phyloP scores from a whole-genome alignment of 163 green algal species.

The Chlamydomonas reinhardtii region DNA sequence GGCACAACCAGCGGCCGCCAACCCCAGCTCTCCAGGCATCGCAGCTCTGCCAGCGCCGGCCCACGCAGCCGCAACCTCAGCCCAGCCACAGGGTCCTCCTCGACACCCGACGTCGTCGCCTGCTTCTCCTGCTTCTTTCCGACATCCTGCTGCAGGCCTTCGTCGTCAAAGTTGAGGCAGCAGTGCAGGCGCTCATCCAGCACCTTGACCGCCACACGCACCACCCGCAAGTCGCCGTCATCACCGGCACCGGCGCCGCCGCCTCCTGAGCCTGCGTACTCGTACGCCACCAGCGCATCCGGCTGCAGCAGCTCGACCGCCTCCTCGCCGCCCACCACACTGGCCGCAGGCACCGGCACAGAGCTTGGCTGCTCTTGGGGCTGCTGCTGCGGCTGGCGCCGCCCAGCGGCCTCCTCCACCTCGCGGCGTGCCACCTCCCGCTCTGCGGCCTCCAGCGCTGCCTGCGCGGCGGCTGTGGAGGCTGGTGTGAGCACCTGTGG shows the following conservation, averaged over 20 bases:
- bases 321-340: not conserved
- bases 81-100: no score
- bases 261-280: not conserved
- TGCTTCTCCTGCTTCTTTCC: not conserved
- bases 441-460: not conserved
- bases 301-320: constrained; percentile 8
- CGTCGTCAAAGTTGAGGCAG: not conserved
- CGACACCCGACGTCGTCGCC: no score
- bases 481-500: not conserved
- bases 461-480: not conserved
- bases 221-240: not conserved
- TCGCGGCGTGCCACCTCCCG: no score
- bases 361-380: not conserved
- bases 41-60: constrained; percentile 18
- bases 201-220: constrained; percentile 16
- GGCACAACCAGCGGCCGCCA: constrained; percentile 38
- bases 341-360: not conserved
- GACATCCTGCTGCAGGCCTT: not conserved
- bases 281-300: constrained; percentile 28
- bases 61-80: not conserved
- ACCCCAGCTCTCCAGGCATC: constrained; percentile 27
- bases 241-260: not conserved
- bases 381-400: not conserved
- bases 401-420: not conserved
- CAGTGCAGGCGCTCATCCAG: constrained; percentile 9